These are phyloP conservation scores for Helianthus tuberosus DNA, from an alignment of 129 eudicot genomes.

Conservation along the genomic window DNA sequence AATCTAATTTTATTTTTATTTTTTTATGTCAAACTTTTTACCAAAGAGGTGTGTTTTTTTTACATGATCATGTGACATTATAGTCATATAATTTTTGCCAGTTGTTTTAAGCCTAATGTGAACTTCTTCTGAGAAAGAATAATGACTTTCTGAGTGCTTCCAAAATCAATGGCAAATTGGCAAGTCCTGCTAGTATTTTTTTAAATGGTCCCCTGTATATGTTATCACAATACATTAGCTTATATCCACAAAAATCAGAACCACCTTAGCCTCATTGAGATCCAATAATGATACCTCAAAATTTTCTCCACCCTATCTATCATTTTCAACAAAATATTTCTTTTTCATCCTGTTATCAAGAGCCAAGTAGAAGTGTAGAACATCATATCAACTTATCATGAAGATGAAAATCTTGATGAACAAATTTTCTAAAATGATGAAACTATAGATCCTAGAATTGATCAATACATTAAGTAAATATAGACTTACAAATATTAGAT, in stretches of 20 bases:
- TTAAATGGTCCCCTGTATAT: conserved; percentile 23
- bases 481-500: conserved; percentile 19
- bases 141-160: conserved; percentile 25
- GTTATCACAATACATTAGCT: conserved; percentile 22
- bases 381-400: conserved; percentile 1
- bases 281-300: conserved; percentile 26
- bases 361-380: neutral
- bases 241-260: conserved; percentile 31
- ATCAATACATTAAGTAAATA: conserved; percentile 12
- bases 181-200: conserved; percentile 14
- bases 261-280: conserved; percentile 21
- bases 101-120: conserved; percentile 13
- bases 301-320: conserved; percentile 34
- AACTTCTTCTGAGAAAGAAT: conserved; percentile 3
- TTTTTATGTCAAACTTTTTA: neutral
- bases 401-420: conserved; percentile 12
- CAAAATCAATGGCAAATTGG: conserved; percentile 21
- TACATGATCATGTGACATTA: neutral
- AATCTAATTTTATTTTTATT: neutral
- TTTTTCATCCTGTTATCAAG: conserved; percentile 7
- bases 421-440: conserved; percentile 9
- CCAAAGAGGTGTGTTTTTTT: neutral
- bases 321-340: conserved; percentile 22
- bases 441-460: conserved; percentile 1
- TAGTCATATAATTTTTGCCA: neutral